Conservation (phyloP, 2,329 filamentous ascomycete genomes). For the Aureobasidium sp. region DNA sequence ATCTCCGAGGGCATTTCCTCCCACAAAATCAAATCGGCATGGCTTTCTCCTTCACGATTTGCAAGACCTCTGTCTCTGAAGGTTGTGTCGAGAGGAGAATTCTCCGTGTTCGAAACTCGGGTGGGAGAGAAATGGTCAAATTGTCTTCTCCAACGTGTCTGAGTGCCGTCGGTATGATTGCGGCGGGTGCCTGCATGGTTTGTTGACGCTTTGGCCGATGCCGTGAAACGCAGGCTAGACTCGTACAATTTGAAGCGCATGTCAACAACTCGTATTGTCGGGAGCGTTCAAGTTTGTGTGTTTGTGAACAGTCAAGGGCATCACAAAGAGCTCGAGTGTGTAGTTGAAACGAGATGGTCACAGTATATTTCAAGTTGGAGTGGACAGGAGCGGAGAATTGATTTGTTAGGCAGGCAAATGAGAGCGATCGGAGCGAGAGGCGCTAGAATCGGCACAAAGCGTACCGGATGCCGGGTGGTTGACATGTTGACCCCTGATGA, state of each 20-base stretch:
- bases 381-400: neutral
- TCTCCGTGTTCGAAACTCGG: neutral
- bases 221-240: conserved; percentile 11
- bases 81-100: neutral
- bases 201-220: neutral
- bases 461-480: neutral
- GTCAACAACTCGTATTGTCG: neutral
- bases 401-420: neutral
- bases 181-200: conserved; percentile 9
- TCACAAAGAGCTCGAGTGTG: neutral
- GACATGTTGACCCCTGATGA: conserved; percentile 8
- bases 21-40: neutral
- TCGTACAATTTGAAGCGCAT: conserved; percentile 3
- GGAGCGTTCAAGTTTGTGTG: neutral
- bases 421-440: neutral
- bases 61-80: neutral
- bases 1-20: neutral
- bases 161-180: neutral
- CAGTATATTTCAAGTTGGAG: neutral
- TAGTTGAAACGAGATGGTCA: neutral
- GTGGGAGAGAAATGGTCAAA: neutral
- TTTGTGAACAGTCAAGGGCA: neutral
- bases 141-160: neutral
- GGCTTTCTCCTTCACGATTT: neutral
- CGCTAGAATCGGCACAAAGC: conserved; percentile 3